Percentiles rank a stretch among this genome's conserved stretches.
These are phyloP conservation scores for Perilla frutescens DNA, from an alignment of 257 asterid genomes.

Conservation along the genomic window DNA sequence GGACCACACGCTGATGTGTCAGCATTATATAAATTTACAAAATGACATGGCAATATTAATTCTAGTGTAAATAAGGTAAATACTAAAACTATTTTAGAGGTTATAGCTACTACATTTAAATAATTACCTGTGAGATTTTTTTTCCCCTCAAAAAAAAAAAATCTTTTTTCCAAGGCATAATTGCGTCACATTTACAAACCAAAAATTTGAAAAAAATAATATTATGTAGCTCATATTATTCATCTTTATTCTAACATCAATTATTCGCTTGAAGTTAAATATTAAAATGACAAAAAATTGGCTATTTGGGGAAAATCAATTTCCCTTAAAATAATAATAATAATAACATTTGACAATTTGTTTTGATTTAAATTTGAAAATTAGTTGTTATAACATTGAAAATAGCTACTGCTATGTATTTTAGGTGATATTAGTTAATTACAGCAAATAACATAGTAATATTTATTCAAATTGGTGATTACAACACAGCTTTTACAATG, in stretches of 20 bases:
- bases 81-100: neutral
- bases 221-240: neutral
- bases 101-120: neutral
- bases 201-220: neutral
- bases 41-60: conserved; percentile 29
- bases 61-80: neutral
- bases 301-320: too few relatives aligned
- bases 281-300: neutral
- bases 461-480: too few relatives aligned
- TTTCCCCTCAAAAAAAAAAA: too few relatives aligned
- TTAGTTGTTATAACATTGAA: too few relatives aligned
- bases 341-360: too few relatives aligned
- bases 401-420: too few relatives aligned
- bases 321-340: too few relatives aligned
- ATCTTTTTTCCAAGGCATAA: neutral
- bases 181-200: neutral
- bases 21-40: neutral
- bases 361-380: too few relatives aligned
- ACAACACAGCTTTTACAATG: too few relatives aligned
- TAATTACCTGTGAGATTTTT: neutral
- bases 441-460: too few relatives aligned
- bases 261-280: neutral
- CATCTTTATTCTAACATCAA: neutral
- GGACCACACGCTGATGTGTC: conserved; percentile 42
- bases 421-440: too few relatives aligned